Evolutionary conservation across 495 filamentous ascomycete species (phyloP), one percentile per base, ranked within the genome.

Genomic region (Hypoxylon cercidicola): DNA sequence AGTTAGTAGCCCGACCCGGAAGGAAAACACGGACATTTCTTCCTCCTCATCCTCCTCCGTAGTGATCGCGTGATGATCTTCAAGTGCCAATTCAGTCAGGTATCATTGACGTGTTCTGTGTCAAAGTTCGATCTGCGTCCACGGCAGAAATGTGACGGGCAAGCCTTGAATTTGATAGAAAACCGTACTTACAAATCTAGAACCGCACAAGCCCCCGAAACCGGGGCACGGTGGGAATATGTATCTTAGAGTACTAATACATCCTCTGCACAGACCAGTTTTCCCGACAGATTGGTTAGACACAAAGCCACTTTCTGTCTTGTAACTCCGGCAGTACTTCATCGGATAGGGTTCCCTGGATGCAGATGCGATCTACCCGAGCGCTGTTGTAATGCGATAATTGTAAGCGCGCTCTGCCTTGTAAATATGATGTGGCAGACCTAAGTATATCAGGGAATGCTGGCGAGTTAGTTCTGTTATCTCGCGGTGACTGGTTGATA

Each of bases 171-270:
- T 61, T 35, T 49, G 41, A 60, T 57, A 57, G 48, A 55, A 61
- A 48, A 23, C 16, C 30, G 40, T 20, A 53, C 39, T 13, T 54
- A 20, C 10, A 40, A 51, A 58, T 61, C 56, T 66, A 62, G 64
- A 66, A 66, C 62, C 19, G 39, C 40, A 39, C 46, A 43, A 48
- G 25, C 35, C 53, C 57, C 64, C 64, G 57, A 66, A 66, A 32
- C 51, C 64, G 64, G 63, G 62, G 55, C n/a, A 52, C 18, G 46
- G 44, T 6, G 52, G 34, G 1, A 41, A 35, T 3, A 56, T 50
- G 63, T 66, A 66, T 55, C 57, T 44, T 28, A 61, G 44, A 28
- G 63, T 66, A 66, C 39, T 21, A 49, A 49, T 59, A 65, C 62
- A 20, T 66, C 16, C 32, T 16, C 37, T 57, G 39, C 52, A 54